Evolutionary conservation across 2,329 filamentous ascomycete species (phyloP).

Genomic region (Trichoderma afroharzianum): DNA sequence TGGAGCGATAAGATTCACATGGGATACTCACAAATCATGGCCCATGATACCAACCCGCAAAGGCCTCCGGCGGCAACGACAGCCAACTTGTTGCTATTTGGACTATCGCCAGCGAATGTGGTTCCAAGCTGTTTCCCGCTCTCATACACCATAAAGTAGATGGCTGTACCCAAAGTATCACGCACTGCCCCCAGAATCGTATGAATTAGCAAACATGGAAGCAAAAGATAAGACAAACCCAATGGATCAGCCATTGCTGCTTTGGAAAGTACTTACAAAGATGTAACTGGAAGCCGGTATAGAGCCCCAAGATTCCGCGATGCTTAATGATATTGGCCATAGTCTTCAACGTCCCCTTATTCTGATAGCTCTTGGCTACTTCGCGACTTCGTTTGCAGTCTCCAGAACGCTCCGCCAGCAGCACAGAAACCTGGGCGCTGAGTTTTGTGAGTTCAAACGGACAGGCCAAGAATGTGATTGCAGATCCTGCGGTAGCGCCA

Average conservation of each 20-base stretch:
- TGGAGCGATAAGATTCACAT: not conserved
- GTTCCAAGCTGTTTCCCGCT: conserved; percentile 78
- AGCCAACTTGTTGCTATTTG: conserved; percentile 73
- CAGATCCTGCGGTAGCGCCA: conserved; percentile 73
- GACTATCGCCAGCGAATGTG: conserved; percentile 66
- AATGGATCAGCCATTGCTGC: not conserved
- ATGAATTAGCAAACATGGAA: conserved; percentile 17
- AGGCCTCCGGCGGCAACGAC: conserved; percentile 75
- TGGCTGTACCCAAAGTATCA: conserved; percentile 77
- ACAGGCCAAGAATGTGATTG: conserved; percentile 77
- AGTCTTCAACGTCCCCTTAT: conserved; percentile 72
- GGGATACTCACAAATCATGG: conserved; percentile 59
- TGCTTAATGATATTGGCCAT: conserved; percentile 74
- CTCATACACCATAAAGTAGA: conserved; percentile 89
- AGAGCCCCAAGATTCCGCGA: conserved; percentile 68
- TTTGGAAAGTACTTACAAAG: conserved; percentile 54
- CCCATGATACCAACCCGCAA: conserved; percentile 82
- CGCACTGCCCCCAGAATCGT: conserved; percentile 52
- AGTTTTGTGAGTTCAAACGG: conserved; percentile 89
- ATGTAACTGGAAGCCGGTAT: conserved; percentile 77
- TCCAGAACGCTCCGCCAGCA: conserved; percentile 55
- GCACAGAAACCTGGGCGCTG: conserved; percentile 77
- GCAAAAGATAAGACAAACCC: not conserved
- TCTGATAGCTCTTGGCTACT: conserved; percentile 67
- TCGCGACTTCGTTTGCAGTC: conserved; percentile 48